Conservation (phyloP, 345 rosid genomes). For the Trapa incisa region DNA sequence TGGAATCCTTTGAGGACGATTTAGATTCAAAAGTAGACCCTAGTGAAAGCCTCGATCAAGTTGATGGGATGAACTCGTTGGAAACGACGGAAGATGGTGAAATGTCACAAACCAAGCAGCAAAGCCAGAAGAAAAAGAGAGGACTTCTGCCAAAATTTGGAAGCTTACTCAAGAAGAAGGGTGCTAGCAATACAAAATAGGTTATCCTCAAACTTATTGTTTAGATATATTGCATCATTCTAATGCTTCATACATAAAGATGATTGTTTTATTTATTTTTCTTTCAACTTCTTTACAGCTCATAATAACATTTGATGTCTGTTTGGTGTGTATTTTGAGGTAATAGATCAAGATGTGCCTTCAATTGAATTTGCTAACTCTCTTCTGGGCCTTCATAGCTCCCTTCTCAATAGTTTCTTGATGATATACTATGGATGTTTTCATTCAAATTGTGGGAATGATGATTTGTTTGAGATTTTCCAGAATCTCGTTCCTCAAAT, state of each 20-base stretch:
- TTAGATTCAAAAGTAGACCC: constrained; percentile 49
- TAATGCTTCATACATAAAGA: neutral
- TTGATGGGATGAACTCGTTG: constrained; percentile 42
- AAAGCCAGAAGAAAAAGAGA: constrained; percentile 77
- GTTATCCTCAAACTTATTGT: neutral
- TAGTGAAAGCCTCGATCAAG: constrained; percentile 49
- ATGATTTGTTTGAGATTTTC: too few relatives aligned
- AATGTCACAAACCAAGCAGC: constrained; percentile 40
- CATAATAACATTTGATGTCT: neutral
- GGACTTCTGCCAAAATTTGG: constrained; percentile 84
- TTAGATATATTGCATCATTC: neutral
- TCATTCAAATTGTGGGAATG: too few relatives aligned
- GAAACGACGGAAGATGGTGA: constrained; percentile 42
- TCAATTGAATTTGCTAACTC: too few relatives aligned
- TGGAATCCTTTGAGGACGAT: constrained; percentile 70
- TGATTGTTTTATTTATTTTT: neutral
- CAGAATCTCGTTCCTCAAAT: too few relatives aligned
- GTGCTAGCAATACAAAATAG: constrained; percentile 50
- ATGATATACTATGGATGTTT: too few relatives aligned
- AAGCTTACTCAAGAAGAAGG: constrained; percentile 85
- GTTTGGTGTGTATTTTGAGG: too few relatives aligned
- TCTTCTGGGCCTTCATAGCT: too few relatives aligned
- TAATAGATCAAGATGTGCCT: too few relatives aligned
- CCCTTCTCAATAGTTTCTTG: too few relatives aligned
- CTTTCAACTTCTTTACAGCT: neutral